phyloP scores from a whole-genome alignment of 441 rosid species.

The Euphorbia celastroides region DNA sequence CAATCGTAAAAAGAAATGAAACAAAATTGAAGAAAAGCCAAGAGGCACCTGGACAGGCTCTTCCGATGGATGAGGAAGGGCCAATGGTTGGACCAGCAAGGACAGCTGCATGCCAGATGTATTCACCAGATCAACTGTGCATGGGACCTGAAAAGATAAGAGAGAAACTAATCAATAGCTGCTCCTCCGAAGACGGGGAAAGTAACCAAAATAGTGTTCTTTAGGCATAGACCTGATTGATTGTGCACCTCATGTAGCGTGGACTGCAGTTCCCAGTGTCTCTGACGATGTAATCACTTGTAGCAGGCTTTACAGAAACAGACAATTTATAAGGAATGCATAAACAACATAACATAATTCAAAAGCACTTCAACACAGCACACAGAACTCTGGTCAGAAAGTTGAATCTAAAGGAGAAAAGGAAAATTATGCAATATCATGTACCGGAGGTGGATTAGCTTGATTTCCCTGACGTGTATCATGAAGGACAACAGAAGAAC shows the following conservation, averaged over 20 bases:
- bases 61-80: constrained; percentile 79
- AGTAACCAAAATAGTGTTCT: neutral
- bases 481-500: constrained; percentile 38
- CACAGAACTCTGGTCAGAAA: neutral
- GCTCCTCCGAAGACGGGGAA: neutral
- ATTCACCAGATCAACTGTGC: constrained; percentile 69
- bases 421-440: constrained; percentile 7
- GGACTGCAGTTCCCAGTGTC: constrained; percentile 72
- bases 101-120: constrained; percentile 80
- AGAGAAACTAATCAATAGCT: constrained; percentile 4
- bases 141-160: constrained; percentile 54
- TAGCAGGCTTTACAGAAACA: constrained; percentile 43
- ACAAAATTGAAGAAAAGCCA: neutral
- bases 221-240: constrained; percentile 51
- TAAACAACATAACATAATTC: neutral
- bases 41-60: constrained; percentile 65
- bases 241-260: constrained; percentile 79
- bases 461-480: constrained; percentile 59
- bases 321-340: constrained; percentile 8
- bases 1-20: neutral
- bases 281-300: constrained; percentile 61
- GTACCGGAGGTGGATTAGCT: constrained; percentile 62
- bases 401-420: neutral
- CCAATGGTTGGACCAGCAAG: constrained; percentile 69
- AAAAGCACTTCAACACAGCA: constrained; percentile 3